Evolutionary conservation across 2,329 filamentous ascomycete species (phyloP).

Genomic region (Ascochyta fabae): DNA sequence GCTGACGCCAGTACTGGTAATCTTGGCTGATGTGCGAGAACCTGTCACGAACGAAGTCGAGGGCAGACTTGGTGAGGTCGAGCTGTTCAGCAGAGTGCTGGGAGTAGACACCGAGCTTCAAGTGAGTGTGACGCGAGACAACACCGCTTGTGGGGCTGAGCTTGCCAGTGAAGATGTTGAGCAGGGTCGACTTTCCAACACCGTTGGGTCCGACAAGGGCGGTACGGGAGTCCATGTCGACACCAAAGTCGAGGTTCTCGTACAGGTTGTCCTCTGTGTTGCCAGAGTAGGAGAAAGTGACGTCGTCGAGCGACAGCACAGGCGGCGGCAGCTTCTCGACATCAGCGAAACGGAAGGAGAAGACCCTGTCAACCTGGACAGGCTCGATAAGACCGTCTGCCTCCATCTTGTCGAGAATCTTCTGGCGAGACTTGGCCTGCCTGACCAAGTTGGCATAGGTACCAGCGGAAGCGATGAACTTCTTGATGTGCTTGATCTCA

Average conservation of each 20-base stretch:
- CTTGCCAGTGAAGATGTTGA: conserved; percentile 96
- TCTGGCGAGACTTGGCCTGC: conserved; percentile 98
- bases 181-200: conserved; percentile 97
- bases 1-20: conserved; percentile 99
- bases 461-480: conserved; percentile 99
- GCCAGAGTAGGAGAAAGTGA: conserved; percentile 97
- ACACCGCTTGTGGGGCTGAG: conserved; percentile 81
- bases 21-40: conserved; percentile 89
- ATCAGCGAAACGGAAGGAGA: conserved; percentile 97
- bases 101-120: conserved; percentile 97
- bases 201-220: conserved; percentile 97
- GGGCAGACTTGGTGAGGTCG: conserved; percentile 94
- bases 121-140: conserved; percentile 92
- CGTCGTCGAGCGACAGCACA: conserved; percentile 93
- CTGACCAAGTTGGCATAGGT: conserved; percentile 99
- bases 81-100: conserved; percentile 99
- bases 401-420: conserved; percentile 99
- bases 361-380: conserved; percentile 82
- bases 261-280: conserved; percentile 90
- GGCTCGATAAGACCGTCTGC: conserved; percentile 98
- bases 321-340: conserved; percentile 99
- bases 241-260: conserved; percentile 95
- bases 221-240: conserved; percentile 99
- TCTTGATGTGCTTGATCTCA: conserved; percentile 99
- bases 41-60: conserved; percentile 98